A percentile compares a stretch with the other conserved stretches of the same genome.
Conservation (phyloP, 1,139 yeast species). For the Geotrichum europaeum region DNA sequence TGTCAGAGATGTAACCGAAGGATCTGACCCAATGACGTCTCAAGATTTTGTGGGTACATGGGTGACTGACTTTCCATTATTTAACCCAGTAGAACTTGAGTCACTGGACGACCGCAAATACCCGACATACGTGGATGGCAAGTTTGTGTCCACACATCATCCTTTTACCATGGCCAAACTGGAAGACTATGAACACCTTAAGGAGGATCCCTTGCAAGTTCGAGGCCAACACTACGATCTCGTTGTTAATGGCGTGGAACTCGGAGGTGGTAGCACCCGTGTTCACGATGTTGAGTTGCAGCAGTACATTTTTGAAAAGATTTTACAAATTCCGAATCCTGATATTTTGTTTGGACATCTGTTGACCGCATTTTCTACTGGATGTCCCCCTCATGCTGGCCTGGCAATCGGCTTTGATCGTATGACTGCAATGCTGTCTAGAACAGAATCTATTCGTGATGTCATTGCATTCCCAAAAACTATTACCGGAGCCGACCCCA, state of each 20-base stretch:
- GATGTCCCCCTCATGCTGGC: constrained; percentile 99
- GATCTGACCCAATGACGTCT: constrained; percentile 22
- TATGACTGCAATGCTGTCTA: constrained; percentile 81
- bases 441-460: constrained; percentile 71
- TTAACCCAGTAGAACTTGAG: constrained; percentile 58
- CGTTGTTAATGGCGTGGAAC: constrained; percentile 89
- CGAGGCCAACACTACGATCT: constrained; percentile 94
- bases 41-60: constrained; percentile 62
- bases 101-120: constrained; percentile 36
- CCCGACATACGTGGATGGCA: constrained; percentile 52
- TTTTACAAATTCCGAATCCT: constrained; percentile 40
- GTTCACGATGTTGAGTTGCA: constrained; percentile 81
- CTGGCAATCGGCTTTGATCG: constrained; percentile 93
- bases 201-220: constrained; percentile 52
- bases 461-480: constrained; percentile 96
- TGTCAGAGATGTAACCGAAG: constrained; percentile 1
- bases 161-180: constrained; percentile 90
- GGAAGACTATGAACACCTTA: constrained; percentile 57
- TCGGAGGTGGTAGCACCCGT: constrained; percentile 97
- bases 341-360: constrained; percentile 78
- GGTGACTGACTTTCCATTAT: constrained; percentile 88
- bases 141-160: constrained; percentile 76
- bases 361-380: constrained; percentile 71
- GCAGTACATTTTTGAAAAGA: constrained; percentile 45
- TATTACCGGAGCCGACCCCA: constrained; percentile 78